phyloP scores from a whole-genome alignment of 805 yeast genomes.

The Yarrowia sp. region DNA sequence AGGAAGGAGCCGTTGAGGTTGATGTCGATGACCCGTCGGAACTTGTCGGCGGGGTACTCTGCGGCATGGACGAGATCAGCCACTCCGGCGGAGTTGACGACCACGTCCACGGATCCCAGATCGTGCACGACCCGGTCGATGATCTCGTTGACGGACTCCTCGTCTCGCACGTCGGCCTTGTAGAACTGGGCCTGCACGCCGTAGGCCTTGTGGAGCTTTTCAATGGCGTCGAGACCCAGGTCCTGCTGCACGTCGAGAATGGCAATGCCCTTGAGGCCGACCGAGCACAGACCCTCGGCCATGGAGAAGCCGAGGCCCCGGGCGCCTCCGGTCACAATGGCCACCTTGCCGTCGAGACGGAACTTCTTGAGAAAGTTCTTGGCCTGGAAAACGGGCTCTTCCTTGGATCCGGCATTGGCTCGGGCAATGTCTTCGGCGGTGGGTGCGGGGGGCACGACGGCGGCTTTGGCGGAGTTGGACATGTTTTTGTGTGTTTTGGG shows the following conservation, averaged over 20 bases:
- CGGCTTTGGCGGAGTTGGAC: constrained; percentile 48
- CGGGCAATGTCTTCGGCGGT: constrained; percentile 52
- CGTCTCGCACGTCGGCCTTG: constrained; percentile 68
- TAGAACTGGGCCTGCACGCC: constrained; percentile 68
- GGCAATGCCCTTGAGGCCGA: constrained; percentile 61
- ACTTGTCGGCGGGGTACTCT: constrained; percentile 68
- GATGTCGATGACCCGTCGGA: constrained; percentile 68
- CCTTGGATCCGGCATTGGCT: constrained; percentile 49
- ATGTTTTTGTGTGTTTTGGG: constrained; percentile 19
- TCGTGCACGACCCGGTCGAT: constrained; percentile 61
- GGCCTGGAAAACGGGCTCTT: constrained; percentile 49
- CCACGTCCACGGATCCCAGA: constrained; percentile 62
- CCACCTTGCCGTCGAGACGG: constrained; percentile 67
- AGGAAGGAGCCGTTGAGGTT: constrained; percentile 71
- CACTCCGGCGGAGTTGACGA: constrained; percentile 71
- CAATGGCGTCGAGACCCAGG: constrained; percentile 67
- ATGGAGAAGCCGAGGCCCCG: constrained; percentile 69
- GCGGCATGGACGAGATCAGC: constrained; percentile 74
- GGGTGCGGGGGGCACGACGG: constrained; percentile 53
- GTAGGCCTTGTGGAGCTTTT: constrained; percentile 57
- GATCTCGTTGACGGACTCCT: constrained; percentile 56
- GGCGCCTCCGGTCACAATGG: constrained; percentile 68
- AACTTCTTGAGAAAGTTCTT: constrained; percentile 53
- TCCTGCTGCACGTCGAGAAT: constrained; percentile 65
- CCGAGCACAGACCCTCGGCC: constrained; percentile 66